Base-by-base conservation (phyloP, 2,329 filamentous ascomycete species). In the Xylaria polymorpha region DNA sequence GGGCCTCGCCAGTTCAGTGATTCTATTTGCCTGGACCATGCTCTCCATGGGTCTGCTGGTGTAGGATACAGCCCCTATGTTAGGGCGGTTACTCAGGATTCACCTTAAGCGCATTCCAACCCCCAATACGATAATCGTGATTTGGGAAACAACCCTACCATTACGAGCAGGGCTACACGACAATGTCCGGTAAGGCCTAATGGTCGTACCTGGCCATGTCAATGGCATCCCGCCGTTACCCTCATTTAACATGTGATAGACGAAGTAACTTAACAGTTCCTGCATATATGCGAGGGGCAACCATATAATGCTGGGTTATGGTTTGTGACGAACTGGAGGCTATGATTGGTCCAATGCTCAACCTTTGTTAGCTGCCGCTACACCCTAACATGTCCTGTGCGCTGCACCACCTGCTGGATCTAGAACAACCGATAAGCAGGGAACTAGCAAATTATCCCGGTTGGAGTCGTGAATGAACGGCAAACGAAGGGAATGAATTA, bases 401-500 rank as follows among this genome's bases (percentile, higher is more conserved):
- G 15, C 12, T 66, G 39, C 22, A 59, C 55, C 37, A 22, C 41
- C 56, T 44, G 63, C 32, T 29, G 37, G 63, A 59, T 32, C 39
- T n/a, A 25, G 25, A 55, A 56, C 62, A 61, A 44, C 56, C 39
- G 53, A 70, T 51, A 50, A 59, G 29, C 15, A 68, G 58, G 68
- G 44, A 18, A 44, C 55, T n/a, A 39, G 57, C 20, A 58, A 18
- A 62, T 35, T 41, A 61, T 66, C 22, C 57, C 67, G 68, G 64
- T 68, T 65, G 64, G 59, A 22, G 65, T 69, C 35, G 61, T 63
- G 51, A 59, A 64, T 44, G 57, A 63, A 64, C 61, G 64, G 60
- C 64, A 73, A 72, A 64, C 68, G 57, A 71, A 67, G 61, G 63
- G 56, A 51, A 68, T 62, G n/a, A 12, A 55, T 71, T 67, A 70